These are phyloP conservation scores for Phlegmacium glaucopus DNA, from an alignment of 768 basidiomycete species.

Conservation along the genomic window DNA sequence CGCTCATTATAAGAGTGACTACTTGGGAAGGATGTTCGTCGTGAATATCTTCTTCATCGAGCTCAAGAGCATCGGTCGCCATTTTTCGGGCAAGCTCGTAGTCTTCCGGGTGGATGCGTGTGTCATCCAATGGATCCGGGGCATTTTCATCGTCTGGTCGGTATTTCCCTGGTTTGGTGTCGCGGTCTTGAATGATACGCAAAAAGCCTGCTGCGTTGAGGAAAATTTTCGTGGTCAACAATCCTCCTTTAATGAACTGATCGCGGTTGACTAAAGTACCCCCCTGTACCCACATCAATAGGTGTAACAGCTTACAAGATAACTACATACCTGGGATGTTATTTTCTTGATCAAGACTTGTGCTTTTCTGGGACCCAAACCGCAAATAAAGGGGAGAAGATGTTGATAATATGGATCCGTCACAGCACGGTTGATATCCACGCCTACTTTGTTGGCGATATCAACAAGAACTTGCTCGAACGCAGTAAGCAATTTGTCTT, in stretches of 20 bases:
- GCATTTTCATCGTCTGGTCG: conserved; percentile 67
- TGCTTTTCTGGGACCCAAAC: conserved; percentile 93
- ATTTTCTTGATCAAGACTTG: conserved; percentile 82
- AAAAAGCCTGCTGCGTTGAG: conserved; percentile 92
- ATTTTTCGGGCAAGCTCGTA: conserved; percentile 98
- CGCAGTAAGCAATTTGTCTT: conserved; percentile 75
- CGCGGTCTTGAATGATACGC: conserved; percentile 74
- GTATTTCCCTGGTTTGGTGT: conserved; percentile 58
- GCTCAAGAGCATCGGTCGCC: conserved; percentile 94
- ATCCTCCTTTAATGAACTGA: conserved; percentile 78
- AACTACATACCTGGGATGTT: conserved; percentile 50
- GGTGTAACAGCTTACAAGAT: not conserved
- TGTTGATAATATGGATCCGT: conserved; percentile 86
- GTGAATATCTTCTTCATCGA: conserved; percentile 96
- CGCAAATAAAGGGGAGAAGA: conserved; percentile 86
- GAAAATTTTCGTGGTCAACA: conserved; percentile 86
- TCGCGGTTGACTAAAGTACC: conserved; percentile 84
- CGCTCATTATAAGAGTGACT: conserved; percentile 82
- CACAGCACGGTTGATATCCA: conserved; percentile 93
- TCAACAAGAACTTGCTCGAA: conserved; percentile 90
- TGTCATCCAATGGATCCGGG: conserved; percentile 89
- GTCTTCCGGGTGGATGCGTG: conserved; percentile 95
- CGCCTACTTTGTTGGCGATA: conserved; percentile 87
- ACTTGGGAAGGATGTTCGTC: conserved; percentile 90
- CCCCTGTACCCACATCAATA: conserved; percentile 48